A percentile compares a stretch with the other conserved stretches of the same genome.
Conservation (phyloP, 805 yeast species). For the Ogataea pignaliae region DNA sequence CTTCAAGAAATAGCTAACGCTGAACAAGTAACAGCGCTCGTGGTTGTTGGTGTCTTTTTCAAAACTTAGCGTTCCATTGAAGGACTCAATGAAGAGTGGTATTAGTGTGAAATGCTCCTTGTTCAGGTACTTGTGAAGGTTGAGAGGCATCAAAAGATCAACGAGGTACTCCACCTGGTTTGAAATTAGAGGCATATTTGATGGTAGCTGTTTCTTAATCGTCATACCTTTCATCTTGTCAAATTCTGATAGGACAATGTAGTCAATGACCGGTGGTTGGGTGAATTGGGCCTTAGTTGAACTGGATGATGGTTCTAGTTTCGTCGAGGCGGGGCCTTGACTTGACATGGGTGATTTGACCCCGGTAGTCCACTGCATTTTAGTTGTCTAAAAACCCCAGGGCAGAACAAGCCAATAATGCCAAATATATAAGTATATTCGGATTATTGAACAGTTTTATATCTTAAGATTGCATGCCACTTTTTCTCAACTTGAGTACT, state of each 20-base stretch:
- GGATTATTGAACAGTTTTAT: too few species aligned
- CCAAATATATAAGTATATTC: too few species aligned
- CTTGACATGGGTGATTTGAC: too few species aligned
- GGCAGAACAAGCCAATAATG: too few species aligned
- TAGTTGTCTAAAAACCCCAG: too few species aligned
- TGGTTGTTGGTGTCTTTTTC: constrained; percentile 7
- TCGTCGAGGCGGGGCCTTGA: too few species aligned
- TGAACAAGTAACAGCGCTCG: constrained; percentile 23
- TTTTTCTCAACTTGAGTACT: too few species aligned
- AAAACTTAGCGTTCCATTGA: constrained; percentile 15
- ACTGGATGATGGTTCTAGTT: too few species aligned
- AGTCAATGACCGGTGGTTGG: constrained; percentile 15
- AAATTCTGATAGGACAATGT: constrained; percentile 63
- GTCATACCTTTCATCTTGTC: constrained; percentile 74
- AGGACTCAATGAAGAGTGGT: constrained; percentile 37
- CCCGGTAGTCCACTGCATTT: too few species aligned
- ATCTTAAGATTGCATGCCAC: too few species aligned
- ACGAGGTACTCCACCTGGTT: constrained; percentile 39
- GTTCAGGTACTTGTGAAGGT: constrained; percentile 40
- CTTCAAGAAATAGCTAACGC: constrained; percentile 27
- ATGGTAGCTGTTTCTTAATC: constrained; percentile 57
- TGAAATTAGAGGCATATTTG: constrained; percentile 55
- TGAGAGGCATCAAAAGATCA: constrained; percentile 25
- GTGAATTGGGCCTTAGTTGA: too few species aligned
- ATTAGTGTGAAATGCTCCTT: constrained; percentile 57